phyloP scores from a whole-genome alignment of 2,329 filamentous ascomycete genomes.

The Penicillium sp. region DNA sequence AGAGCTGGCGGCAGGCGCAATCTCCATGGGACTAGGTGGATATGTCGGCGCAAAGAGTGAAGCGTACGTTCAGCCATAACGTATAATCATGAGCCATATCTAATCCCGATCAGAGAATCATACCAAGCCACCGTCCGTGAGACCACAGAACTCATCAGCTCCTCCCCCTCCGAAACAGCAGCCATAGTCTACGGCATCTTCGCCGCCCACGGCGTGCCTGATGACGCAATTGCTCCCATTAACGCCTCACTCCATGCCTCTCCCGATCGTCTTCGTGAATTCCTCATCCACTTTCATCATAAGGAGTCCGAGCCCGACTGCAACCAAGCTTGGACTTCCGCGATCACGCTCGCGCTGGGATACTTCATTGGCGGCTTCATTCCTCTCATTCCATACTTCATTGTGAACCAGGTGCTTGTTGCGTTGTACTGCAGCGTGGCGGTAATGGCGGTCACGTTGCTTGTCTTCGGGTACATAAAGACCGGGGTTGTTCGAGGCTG shows the following conservation, averaged over 20 bases:
- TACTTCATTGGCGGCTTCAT: slow-evolving; percentile 74
- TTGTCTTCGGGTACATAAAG: slow-evolving; percentile 50
- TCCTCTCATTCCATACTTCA: slow-evolving; percentile 73
- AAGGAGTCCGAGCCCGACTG: slow-evolving; percentile 50
- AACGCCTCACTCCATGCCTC: slow-evolving; percentile 43
- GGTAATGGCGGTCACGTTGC: slow-evolving; percentile 48
- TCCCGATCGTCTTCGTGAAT: slow-evolving; percentile 48
- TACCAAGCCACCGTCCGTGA: slow-evolving; percentile 53
- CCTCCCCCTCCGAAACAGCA: slow-evolving; percentile 42
- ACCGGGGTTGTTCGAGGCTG: slow-evolving; percentile 53
- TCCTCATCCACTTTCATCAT: slow-evolving; percentile 56
- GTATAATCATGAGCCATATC: not conserved
- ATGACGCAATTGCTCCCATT: slow-evolving; percentile 41
- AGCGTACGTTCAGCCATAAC: slow-evolving; percentile 43
- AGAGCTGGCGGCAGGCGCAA: slow-evolving; percentile 75
- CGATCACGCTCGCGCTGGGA: slow-evolving; percentile 68
- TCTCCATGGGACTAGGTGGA: slow-evolving; percentile 79
- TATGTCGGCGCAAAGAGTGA: slow-evolving; percentile 66
- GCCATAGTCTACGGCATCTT: slow-evolving; percentile 49
- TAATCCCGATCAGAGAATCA: slow-evolving; percentile 40
- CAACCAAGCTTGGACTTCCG: slow-evolving; percentile 57
- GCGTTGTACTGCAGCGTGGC: slow-evolving; percentile 57
- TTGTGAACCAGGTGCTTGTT: slow-evolving; percentile 51
- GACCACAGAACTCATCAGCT: slow-evolving; percentile 46
- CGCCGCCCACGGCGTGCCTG: slow-evolving; percentile 46